Conservation (phyloP, 2,329 filamentous ascomycete species). For the Aphanocladium album region DNA sequence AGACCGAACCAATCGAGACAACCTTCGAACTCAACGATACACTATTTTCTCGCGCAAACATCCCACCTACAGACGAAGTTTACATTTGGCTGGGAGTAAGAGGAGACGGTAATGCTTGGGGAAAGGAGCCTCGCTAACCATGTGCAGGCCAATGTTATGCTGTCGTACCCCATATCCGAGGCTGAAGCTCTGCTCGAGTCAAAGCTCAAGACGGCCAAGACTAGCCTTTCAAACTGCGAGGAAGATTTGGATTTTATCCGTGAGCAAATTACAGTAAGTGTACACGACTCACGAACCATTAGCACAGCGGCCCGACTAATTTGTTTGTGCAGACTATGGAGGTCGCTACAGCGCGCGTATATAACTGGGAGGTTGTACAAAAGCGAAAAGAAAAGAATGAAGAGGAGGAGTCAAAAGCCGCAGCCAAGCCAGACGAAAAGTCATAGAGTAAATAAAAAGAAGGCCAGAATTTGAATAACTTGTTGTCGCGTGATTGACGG, state of each 20-base stretch:
- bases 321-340: conserved; percentile 70
- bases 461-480: conserved; percentile 15
- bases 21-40: conserved; percentile 97
- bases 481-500: not conserved
- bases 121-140: conserved; percentile 20
- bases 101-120: conserved; percentile 13
- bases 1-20: conserved; percentile 72
- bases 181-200: conserved; percentile 72
- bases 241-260: conserved; percentile 94
- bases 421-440: conserved; percentile 33
- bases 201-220: conserved; percentile 74
- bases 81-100: conserved; percentile 92
- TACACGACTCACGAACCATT: not conserved
- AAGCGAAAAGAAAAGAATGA: conserved; percentile 83
- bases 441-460: conserved; percentile 16
- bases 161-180: conserved; percentile 87
- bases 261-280: conserved; percentile 83
- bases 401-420: conserved; percentile 41
- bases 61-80: conserved; percentile 82
- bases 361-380: conserved; percentile 98
- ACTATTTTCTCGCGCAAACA: conserved; percentile 79
- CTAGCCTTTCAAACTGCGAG: conserved; percentile 80
- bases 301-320: not conserved
- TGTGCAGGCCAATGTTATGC: conserved; percentile 85
- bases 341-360: conserved; percentile 92